Evolutionary conservation across 306 rosid species (phyloP).

Genomic region (Inga oerstediana): DNA sequence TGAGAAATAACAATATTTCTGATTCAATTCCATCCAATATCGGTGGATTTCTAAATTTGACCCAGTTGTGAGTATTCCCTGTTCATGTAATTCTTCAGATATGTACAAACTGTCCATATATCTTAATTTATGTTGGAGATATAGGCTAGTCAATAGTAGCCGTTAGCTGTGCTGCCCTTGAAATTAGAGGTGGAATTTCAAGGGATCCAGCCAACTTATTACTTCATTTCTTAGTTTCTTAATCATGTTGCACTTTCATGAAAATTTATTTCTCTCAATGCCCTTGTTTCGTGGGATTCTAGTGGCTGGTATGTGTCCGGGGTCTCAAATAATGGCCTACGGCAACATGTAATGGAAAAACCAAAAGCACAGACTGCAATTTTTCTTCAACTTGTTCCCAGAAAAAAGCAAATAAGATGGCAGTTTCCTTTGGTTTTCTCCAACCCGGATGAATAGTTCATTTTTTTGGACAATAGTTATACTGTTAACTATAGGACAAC

Average conservation of each 20-base stretch:
- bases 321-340: background rate
- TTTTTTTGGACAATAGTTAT: background rate
- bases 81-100: slow-evolving; percentile 5
- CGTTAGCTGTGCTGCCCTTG: background rate
- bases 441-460: background rate
- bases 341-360: background rate
- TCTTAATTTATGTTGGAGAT: background rate
- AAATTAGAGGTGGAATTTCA: background rate
- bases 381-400: background rate
- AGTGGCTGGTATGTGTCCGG: background rate
- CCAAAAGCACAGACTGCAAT: background rate
- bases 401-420: background rate
- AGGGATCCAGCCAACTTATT: background rate
- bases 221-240: background rate
- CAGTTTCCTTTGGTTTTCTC: background rate
- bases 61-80: slow-evolving; percentile 55
- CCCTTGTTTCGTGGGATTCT: background rate
- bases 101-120: background rate
- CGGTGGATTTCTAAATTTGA: slow-evolving; percentile 55
- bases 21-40: slow-evolving; percentile 68
- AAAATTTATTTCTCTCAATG: background rate
- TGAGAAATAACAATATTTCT: slow-evolving; percentile 70
- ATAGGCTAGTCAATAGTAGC: background rate
- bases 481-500: background rate
- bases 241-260: background rate